A percentile compares a stretch with the other conserved stretches of the same genome.
Evolutionary conservation across 352 stramenopile genomes (phyloP).

Genomic region (Paralagenidium karlingii): DNA sequence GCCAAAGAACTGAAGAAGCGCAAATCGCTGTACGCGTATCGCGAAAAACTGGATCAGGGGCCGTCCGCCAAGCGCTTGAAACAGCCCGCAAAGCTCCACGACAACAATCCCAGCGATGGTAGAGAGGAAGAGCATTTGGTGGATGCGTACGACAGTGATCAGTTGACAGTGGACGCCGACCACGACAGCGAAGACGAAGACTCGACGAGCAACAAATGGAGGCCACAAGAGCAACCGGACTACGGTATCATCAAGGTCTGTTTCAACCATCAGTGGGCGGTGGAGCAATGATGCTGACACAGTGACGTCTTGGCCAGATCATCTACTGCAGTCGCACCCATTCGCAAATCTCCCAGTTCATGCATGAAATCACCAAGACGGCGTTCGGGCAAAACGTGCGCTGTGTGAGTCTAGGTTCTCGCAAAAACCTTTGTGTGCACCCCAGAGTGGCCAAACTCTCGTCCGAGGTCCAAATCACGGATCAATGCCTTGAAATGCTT

Average conservation of each 20-base stretch:
- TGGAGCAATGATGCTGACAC: background rate
- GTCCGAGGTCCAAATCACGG: slow-evolving; percentile 70
- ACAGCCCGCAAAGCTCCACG: slow-evolving; percentile 2
- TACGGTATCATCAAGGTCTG: slow-evolving; percentile 9
- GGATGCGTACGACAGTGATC: slow-evolving; percentile 70
- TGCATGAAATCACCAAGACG: slow-evolving; percentile 80
- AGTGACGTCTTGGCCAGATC: slow-evolving; percentile 40
- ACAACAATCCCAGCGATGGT: slow-evolving; percentile 2
- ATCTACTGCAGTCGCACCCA: slow-evolving; percentile 87
- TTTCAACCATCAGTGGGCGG: background rate
- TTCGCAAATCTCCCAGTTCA: slow-evolving; percentile 83
- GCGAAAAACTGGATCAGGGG: slow-evolving; percentile 3
- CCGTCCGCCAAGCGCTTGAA: slow-evolving; percentile 4
- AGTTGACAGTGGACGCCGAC: slow-evolving; percentile 10
- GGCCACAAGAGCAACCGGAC: slow-evolving; percentile 1
- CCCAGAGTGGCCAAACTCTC: slow-evolving; percentile 42
- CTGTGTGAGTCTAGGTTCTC: slow-evolving; percentile 67
- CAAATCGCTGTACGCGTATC: slow-evolving; percentile 46
- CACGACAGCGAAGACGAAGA: slow-evolving; percentile 24
- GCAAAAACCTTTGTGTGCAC: slow-evolving; percentile 79
- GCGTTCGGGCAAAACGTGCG: slow-evolving; percentile 51
- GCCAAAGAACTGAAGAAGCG: slow-evolving; percentile 46
- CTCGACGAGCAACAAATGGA: background rate
- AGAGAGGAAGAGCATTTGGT: slow-evolving; percentile 52
- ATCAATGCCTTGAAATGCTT: slow-evolving; percentile 81